Percentiles rank a stretch among this genome's conserved stretches.
These are phyloP conservation scores for Lablab purpureus DNA, from an alignment of 306 rosid genomes.

Conservation along the genomic window DNA sequence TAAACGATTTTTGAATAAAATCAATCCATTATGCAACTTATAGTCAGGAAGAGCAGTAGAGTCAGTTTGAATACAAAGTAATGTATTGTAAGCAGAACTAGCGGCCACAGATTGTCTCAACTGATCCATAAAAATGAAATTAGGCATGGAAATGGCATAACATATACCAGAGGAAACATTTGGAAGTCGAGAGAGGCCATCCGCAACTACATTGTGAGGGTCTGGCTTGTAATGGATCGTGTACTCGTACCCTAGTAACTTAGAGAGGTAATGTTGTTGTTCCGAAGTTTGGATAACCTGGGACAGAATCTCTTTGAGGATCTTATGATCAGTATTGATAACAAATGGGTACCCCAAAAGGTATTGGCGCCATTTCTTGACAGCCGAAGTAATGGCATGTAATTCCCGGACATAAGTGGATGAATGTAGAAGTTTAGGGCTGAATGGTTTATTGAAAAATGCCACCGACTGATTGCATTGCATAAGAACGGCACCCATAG, in stretches of 20 bases:
- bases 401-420: background rate
- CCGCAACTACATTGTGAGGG: background rate
- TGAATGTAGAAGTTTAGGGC: background rate
- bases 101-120: background rate
- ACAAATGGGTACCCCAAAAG: background rate
- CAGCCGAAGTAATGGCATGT: background rate
- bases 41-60: background rate
- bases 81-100: background rate
- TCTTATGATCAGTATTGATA: background rate
- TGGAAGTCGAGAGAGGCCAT: background rate
- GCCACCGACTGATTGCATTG: background rate
- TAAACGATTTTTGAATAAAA: background rate
- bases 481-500: background rate
- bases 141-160: background rate
- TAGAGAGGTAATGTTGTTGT: background rate
- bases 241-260: background rate
- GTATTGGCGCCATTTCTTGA: background rate
- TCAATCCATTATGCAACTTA: background rate
- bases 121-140: background rate
- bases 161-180: background rate
- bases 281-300: background rate
- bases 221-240: background rate
- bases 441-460: background rate
- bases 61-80: background rate
- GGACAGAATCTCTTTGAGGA: background rate